A percentile compares a stretch with the other conserved stretches of the same genome.
phyloP scores from a whole-genome alignment of 768 basidiomycete species.

The Kwoniella botswanensis region DNA sequence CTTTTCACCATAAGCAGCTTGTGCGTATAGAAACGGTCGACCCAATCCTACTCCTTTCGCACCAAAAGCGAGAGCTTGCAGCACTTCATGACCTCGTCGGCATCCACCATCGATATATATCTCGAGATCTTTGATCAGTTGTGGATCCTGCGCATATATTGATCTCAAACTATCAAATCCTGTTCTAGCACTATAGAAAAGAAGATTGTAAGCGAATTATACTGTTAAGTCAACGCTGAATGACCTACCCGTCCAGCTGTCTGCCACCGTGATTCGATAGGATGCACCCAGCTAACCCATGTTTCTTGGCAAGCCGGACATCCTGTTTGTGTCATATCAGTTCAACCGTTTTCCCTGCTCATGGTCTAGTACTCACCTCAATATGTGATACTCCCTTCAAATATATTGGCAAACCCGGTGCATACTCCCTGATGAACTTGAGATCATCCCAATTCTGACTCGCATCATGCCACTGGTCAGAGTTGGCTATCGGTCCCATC shows the following conservation, averaged over 20 bases:
- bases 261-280: constrained; percentile 45
- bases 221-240: background rate
- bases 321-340: constrained; percentile 62
- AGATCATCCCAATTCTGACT: constrained; percentile 56
- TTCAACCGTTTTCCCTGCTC: background rate
- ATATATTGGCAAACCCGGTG: constrained; percentile 60
- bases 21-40: constrained; percentile 59
- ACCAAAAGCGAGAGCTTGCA: constrained; percentile 80
- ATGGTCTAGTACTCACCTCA: constrained; percentile 58
- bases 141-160: constrained; percentile 52
- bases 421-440: constrained; percentile 53
- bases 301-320: constrained; percentile 81
- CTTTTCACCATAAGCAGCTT: constrained; percentile 59
- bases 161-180: constrained; percentile 63
- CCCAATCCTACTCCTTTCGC: constrained; percentile 59
- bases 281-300: constrained; percentile 66
- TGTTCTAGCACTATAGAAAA: constrained; percentile 41
- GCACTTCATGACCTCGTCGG: constrained; percentile 79
- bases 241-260: constrained; percentile 30
- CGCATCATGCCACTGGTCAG: constrained; percentile 40
- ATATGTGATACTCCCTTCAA: constrained; percentile 62
- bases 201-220: background rate
- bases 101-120: constrained; percentile 89
- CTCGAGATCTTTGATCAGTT: constrained; percentile 54
- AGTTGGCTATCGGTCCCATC: constrained; percentile 48